phyloP scores from a whole-genome alignment of 2,329 filamentous ascomycete species.

The Xylaria sp. region DNA sequence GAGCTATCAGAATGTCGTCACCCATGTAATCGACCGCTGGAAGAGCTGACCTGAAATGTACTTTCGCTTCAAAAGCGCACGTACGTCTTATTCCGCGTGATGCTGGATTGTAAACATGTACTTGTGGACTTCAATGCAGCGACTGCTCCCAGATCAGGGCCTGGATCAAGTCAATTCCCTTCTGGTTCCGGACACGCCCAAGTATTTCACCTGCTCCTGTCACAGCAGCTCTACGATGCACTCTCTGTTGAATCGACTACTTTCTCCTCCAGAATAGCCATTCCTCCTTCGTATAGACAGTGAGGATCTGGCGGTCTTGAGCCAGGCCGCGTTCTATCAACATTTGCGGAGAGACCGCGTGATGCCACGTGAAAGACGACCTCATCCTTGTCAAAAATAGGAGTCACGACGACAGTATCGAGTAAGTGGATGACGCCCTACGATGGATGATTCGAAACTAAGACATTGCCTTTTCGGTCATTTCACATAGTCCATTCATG shows the following conservation, averaged over 20 bases:
- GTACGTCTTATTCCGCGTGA: background rate
- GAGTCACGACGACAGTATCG: background rate
- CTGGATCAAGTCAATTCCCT: conserved; percentile 1
- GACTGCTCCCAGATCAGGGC: background rate
- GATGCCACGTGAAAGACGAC: background rate
- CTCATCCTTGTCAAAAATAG: background rate
- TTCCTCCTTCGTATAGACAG: background rate
- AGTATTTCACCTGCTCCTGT: background rate
- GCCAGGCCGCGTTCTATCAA: background rate
- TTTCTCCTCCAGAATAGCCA: background rate
- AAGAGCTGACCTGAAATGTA: background rate
- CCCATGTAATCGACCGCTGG: conserved; percentile 1
- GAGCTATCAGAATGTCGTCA: background rate
- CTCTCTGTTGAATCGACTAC: background rate
- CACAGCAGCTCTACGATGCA: background rate
- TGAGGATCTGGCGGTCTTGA: background rate
- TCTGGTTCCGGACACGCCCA: background rate
- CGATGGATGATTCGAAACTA: background rate
- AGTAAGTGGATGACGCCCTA: background rate
- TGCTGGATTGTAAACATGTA: background rate
- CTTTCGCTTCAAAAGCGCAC: background rate
- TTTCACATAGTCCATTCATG: background rate
- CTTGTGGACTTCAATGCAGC: background rate
- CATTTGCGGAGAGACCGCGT: background rate
- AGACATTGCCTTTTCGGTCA: background rate